A percentile compares a stretch with the other conserved stretches of the same genome.
These are phyloP conservation scores for Coniochaeta sp. DNA, from an alignment of 2,329 filamentous ascomycete species.

Conservation along the genomic window DNA sequence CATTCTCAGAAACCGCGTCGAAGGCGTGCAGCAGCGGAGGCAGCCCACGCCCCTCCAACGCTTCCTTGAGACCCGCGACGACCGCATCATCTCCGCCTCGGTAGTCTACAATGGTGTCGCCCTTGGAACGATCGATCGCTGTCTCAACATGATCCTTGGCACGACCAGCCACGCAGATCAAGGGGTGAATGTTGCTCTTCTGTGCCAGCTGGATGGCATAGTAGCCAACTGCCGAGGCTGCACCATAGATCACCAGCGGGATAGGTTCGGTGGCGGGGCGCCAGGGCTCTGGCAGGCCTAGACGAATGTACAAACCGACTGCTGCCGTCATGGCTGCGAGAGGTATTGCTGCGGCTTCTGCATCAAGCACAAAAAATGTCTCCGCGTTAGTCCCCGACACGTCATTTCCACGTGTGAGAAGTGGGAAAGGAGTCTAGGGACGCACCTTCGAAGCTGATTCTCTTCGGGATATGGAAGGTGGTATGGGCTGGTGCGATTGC, in stretches of 20 bases:
- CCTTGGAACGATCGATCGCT: slow-evolving; percentile 43
- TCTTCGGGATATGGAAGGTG: slow-evolving; percentile 31
- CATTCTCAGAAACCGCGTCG: slow-evolving; percentile 50
- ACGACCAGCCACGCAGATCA: slow-evolving; percentile 52
- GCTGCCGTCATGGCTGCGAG: slow-evolving; percentile 35
- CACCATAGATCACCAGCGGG: slow-evolving; percentile 44
- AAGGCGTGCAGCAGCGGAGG: slow-evolving; percentile 40
- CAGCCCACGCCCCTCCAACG: slow-evolving; percentile 22
- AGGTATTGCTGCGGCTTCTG: slow-evolving; percentile 32
- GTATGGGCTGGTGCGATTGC: slow-evolving; percentile 29
- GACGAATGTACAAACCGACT: slow-evolving; percentile 25
- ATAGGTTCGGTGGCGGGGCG: slow-evolving; percentile 9
- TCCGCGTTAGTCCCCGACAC: neutral
- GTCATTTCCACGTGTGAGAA: neutral
- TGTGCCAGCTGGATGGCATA: slow-evolving; percentile 50
- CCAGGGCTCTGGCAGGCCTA: slow-evolving; percentile 31
- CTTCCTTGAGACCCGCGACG: slow-evolving; percentile 33
- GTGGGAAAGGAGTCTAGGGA: neutral
- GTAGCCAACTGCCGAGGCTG: slow-evolving; percentile 46
- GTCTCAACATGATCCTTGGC: slow-evolving; percentile 40
- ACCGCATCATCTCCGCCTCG: slow-evolving; percentile 46
- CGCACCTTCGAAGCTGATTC: slow-evolving; percentile 24
- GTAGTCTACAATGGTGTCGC: slow-evolving; percentile 54
- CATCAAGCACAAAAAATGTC: neutral
- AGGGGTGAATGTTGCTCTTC: slow-evolving; percentile 49